These are phyloP conservation scores for Phalaenopsis hybrid DNA, from an alignment of 116 monocot genomes.

Conservation along the genomic window DNA sequence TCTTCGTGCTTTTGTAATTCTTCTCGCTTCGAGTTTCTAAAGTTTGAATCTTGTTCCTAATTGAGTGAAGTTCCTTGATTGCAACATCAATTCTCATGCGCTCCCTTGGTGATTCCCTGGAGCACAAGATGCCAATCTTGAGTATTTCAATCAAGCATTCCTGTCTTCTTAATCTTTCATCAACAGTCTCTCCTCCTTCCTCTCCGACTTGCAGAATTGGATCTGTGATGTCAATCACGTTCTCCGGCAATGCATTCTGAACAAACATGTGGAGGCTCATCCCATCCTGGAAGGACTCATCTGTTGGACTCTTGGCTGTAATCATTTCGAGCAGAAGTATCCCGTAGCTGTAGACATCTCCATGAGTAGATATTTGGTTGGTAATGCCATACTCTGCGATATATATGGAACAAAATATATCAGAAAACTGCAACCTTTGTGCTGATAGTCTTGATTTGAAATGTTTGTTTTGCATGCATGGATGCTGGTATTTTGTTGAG, in stretches of 20 bases:
- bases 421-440: too few species aligned
- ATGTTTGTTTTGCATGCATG: too few species aligned
- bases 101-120: too few species aligned
- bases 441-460: too few species aligned
- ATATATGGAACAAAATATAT: background rate
- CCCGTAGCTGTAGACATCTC: slow-evolving; percentile 37
- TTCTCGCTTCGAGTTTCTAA: too few species aligned
- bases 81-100: too few species aligned
- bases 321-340: slow-evolving; percentile 34
- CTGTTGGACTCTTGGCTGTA: slow-evolving; percentile 25
- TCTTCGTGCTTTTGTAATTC: too few species aligned
- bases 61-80: too few species aligned
- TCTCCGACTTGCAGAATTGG: background rate
- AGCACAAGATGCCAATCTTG: background rate
- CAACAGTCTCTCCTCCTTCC: background rate
- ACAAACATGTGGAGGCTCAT: slow-evolving; percentile 16
- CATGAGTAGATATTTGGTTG: slow-evolving; percentile 9
- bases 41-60: too few species aligned
- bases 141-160: background rate
- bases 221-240: slow-evolving; percentile 17
- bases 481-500: too few species aligned
- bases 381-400: background rate
- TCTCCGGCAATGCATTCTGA: slow-evolving; percentile 10
- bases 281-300: slow-evolving; percentile 14
- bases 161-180: background rate